A percentile compares a stretch with the other conserved stretches of the same genome.
phyloP scores from a whole-genome alignment of 2,329 filamentous ascomycete genomes.

The Zalaria obscura region DNA sequence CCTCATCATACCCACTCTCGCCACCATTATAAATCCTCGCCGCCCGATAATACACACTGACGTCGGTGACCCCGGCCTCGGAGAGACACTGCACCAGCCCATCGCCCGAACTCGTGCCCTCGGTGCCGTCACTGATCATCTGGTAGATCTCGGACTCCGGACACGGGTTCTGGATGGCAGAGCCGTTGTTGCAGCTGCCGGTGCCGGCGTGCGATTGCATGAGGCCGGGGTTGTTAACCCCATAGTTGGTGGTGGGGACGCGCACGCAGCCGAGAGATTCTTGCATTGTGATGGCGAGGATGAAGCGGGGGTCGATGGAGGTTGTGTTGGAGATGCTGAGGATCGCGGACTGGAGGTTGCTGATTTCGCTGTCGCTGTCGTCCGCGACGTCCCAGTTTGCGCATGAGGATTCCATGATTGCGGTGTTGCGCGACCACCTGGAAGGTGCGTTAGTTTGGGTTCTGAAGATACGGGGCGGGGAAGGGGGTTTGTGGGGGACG shows the following conservation, averaged over 20 bases:
- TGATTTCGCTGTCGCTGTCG: constrained; percentile 23
- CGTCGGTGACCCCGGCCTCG: constrained; percentile 13
- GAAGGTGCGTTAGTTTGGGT: constrained; percentile 2
- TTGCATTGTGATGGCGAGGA: constrained; percentile 31
- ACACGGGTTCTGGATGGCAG: constrained; percentile 23
- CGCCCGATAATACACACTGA: constrained; percentile 29
- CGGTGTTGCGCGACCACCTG: constrained; percentile 20
- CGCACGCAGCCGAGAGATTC: constrained; percentile 33
- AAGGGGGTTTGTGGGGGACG: not conserved
- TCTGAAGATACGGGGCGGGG: not conserved
- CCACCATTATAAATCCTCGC: constrained; percentile 40
- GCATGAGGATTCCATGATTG: constrained; percentile 23
- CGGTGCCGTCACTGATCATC: constrained; percentile 30
- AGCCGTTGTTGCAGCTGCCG: constrained; percentile 22
- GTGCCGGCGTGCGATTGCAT: constrained; percentile 30
- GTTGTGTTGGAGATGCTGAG: constrained; percentile 13
- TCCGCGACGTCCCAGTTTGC: constrained; percentile 19
- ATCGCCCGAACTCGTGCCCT: constrained; percentile 26
- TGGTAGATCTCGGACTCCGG: constrained; percentile 20
- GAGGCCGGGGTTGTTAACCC: constrained; percentile 29
- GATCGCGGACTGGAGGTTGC: constrained; percentile 23
- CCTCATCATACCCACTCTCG: constrained; percentile 20
- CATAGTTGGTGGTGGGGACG: constrained; percentile 26
- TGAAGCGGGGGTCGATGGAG: constrained; percentile 24
- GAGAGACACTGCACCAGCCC: constrained; percentile 27